Conservation (phyloP, 495 filamentous ascomycete genomes). For the Patellaria atrata region DNA sequence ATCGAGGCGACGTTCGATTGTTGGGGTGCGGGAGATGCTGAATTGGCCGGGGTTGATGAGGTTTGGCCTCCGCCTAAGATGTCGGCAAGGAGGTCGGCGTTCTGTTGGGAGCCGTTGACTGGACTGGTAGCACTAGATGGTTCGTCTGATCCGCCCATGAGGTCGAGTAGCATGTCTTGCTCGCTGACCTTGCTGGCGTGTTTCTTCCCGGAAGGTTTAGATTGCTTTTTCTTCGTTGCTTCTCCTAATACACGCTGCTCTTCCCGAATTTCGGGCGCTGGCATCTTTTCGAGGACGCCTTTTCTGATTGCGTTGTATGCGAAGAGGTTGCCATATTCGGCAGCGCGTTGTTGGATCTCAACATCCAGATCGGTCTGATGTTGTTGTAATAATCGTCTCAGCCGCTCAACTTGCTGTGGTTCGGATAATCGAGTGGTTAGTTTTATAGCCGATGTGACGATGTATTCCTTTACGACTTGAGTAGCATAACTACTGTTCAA, state of each 20-base stretch:
- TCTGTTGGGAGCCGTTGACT: slow-evolving; percentile 60
- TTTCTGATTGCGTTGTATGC: slow-evolving; percentile 71
- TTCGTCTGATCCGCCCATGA: slow-evolving; percentile 72
- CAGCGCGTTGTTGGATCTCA: slow-evolving; percentile 88
- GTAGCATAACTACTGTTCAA: slow-evolving; percentile 85
- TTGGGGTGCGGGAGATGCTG: slow-evolving; percentile 36
- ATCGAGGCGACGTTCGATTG: slow-evolving; percentile 57
- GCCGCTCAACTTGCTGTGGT: slow-evolving; percentile 64
- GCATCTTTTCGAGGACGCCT: slow-evolving; percentile 94
- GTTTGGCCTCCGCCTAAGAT: slow-evolving; percentile 52
- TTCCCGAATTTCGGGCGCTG: slow-evolving; percentile 88
- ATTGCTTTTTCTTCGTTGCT: slow-evolving; percentile 64
- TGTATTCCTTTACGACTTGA: slow-evolving; percentile 84
- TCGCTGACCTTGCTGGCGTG: slow-evolving; percentile 63
- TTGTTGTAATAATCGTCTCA: slow-evolving; percentile 59
- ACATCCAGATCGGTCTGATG: slow-evolving; percentile 76
- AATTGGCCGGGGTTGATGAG: slow-evolving; percentile 30
- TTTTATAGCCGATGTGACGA: slow-evolving; percentile 89
- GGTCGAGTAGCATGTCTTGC: slow-evolving; percentile 79
- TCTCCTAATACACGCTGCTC: slow-evolving; percentile 82
- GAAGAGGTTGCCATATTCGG: slow-evolving; percentile 91
- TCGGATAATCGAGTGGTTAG: slow-evolving; percentile 80
- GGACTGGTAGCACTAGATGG: slow-evolving; percentile 37
- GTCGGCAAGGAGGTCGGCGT: slow-evolving; percentile 75
- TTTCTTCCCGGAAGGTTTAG: slow-evolving; percentile 59